Percentiles rank a stretch among this genome's conserved stretches.
phyloP scores from a whole-genome alignment of 1,284 basidiomycete genomes.

The Fomitopsis pinicola region DNA sequence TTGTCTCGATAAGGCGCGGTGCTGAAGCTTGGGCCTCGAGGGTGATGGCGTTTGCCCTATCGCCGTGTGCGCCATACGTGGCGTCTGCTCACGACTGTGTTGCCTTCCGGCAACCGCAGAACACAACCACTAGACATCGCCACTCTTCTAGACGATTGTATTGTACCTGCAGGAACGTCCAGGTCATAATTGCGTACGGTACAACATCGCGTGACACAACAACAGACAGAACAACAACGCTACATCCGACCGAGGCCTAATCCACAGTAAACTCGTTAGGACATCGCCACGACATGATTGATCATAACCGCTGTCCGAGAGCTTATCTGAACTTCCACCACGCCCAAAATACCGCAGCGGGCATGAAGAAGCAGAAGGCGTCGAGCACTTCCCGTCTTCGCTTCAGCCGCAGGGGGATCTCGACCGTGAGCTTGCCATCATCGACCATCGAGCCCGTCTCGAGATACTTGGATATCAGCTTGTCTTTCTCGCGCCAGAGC shows the following conservation, averaged over 20 bases:
- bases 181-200: neutral
- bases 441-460: conserved; percentile 38
- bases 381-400: conserved; percentile 51
- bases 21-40: neutral
- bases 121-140: neutral
- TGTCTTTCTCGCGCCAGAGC: conserved; percentile 85
- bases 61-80: neutral
- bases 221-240: neutral
- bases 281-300: neutral
- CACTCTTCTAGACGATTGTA: neutral
- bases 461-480: conserved; percentile 62
- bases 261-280: neutral
- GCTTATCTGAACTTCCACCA: conserved; percentile 34
- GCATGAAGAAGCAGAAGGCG: conserved; percentile 69
- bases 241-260: neutral
- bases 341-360: conserved; percentile 49
- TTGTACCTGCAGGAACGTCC: neutral
- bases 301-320: neutral
- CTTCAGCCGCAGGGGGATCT: conserved; percentile 59
- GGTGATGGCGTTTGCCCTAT: neutral
- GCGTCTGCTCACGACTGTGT: neutral
- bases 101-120: neutral
- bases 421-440: conserved; percentile 28
- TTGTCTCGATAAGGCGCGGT: conserved; percentile 17
- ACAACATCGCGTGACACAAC: neutral